A percentile compares a stretch with the other conserved stretches of the same genome.
phyloP scores from a whole-genome alignment of 352 stramenopile species.

The Pythium coloratum region DNA sequence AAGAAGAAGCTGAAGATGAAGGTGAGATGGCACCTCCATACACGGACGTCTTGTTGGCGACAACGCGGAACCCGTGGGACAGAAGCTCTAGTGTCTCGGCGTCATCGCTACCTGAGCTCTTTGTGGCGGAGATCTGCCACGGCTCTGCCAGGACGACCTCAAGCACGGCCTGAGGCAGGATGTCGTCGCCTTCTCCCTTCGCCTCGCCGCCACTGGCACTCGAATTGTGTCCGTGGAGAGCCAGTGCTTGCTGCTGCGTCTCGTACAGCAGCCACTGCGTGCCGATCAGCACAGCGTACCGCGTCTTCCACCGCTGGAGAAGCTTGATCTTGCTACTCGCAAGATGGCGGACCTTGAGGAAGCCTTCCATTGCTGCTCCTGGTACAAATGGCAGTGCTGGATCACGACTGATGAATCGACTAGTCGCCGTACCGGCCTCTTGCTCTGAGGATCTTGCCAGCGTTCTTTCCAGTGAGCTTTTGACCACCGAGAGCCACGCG shows the following conservation, averaged over 20 bases:
- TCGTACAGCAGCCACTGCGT: conserved; percentile 75
- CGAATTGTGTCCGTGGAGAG: conserved; percentile 25
- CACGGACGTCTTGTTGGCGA: conserved; percentile 18
- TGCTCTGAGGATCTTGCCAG: background rate
- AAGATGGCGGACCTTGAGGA: conserved; percentile 42
- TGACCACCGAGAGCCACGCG: conserved; percentile 39
- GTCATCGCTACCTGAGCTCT: conserved; percentile 6
- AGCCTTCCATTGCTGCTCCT: conserved; percentile 70
- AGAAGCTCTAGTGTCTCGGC: conserved; percentile 22
- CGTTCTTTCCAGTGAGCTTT: conserved; percentile 5
- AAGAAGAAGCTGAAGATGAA: background rate
- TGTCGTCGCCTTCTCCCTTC: conserved; percentile 12
- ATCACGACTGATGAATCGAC: conserved; percentile 36
- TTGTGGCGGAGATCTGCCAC: conserved; percentile 12
- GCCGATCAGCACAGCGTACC: conserved; percentile 73
- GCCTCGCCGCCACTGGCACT: conserved; percentile 10
- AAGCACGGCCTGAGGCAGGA: conserved; percentile 48
- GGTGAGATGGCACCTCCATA: conserved; percentile 4
- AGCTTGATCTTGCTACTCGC: conserved; percentile 11
- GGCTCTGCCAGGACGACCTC: conserved; percentile 39
- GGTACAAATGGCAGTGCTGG: conserved; percentile 54
- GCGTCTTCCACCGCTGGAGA: conserved; percentile 41
- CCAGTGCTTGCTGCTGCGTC: conserved; percentile 55
- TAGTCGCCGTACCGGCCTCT: background rate
- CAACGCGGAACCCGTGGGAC: conserved; percentile 27